Conservation (phyloP, 2,329 filamentous ascomycete genomes). For the Aspergillus fumigatus region DNA sequence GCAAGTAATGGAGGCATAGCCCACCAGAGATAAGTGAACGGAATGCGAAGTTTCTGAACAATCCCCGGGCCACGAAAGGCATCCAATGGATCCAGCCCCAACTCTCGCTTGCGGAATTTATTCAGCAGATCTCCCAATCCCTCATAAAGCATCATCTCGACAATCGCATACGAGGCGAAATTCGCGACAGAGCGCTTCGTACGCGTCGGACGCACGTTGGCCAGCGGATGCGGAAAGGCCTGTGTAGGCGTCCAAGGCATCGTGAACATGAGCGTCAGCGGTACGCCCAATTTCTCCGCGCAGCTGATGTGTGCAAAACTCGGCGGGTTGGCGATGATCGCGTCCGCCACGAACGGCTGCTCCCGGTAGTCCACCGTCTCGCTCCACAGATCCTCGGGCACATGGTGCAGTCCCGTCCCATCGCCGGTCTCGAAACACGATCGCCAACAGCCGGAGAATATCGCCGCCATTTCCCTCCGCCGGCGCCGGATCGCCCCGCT, state of each 20-base stretch:
- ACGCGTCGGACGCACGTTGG: constrained; percentile 72
- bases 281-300: constrained; percentile 71
- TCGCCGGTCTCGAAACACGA: constrained; percentile 78
- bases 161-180: constrained; percentile 75
- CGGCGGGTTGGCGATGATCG: constrained; percentile 81
- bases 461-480: constrained; percentile 69
- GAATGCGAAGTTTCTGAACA: constrained; percentile 68
- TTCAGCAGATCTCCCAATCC: constrained; percentile 89
- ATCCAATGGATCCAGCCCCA: constrained; percentile 73
- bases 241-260: constrained; percentile 91
- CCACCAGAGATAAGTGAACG: constrained; percentile 86
- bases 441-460: constrained; percentile 80
- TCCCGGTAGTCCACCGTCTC: constrained; percentile 40
- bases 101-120: constrained; percentile 67
- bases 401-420: constrained; percentile 52
- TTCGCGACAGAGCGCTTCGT: constrained; percentile 74
- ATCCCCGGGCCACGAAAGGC: constrained; percentile 79
- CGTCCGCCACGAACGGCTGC: constrained; percentile 74
- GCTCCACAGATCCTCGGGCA: constrained; percentile 44
- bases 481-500: constrained; percentile 73
- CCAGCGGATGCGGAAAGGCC: constrained; percentile 79
- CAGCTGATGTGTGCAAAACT: constrained; percentile 75
- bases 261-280: constrained; percentile 85
- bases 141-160: constrained; percentile 93
- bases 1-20: not conserved